These are phyloP conservation scores for Trametes villosa DNA, from an alignment of 768 basidiomycete genomes.

Conservation along the genomic window DNA sequence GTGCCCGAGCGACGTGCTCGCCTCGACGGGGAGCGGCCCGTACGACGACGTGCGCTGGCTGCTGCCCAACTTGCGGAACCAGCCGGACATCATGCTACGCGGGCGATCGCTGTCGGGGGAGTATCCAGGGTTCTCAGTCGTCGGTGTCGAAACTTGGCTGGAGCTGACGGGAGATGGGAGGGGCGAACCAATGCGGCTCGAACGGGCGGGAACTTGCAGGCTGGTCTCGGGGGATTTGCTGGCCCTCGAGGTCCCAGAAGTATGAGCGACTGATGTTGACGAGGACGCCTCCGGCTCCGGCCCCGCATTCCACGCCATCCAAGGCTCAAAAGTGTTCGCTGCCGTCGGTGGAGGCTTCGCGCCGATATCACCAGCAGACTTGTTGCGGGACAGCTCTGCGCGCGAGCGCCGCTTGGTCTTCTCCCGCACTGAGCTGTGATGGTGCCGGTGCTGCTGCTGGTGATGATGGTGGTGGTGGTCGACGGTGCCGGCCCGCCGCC, in stretches of 20 bases:
- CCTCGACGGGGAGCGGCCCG: conserved; percentile 1
- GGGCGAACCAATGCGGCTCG: conserved; percentile 28
- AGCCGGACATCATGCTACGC: conserved; percentile 26
- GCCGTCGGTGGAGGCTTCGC: conserved; percentile 12
- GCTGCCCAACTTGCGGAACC: conserved; percentile 19
- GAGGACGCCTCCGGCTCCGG: background rate
- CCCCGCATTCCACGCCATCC: conserved; percentile 21
- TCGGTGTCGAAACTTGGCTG: conserved; percentile 26
- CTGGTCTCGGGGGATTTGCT: conserved; percentile 21
- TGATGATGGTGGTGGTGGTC: conserved; percentile 33
- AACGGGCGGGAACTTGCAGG: conserved; percentile 28
- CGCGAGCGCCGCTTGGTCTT: conserved; percentile 36
- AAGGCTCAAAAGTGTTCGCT: conserved; percentile 20
- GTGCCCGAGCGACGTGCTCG: background rate
- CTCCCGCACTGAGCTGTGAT: conserved; percentile 22
- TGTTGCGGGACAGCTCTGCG: conserved; percentile 20
- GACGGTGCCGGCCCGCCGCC: conserved; percentile 20
- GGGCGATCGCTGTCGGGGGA: conserved; percentile 30
- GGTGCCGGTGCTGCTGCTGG: background rate
- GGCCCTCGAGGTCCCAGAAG: conserved; percentile 31
- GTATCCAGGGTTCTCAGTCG: conserved; percentile 14
- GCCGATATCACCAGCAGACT: conserved; percentile 28
- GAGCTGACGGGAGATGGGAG: conserved; percentile 35
- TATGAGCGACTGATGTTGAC: conserved; percentile 8
- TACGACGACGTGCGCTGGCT: conserved; percentile 15